Evolutionary conservation across 768 basidiomycete species (phyloP).

Genomic region (Phanerodontia chrysosporium): DNA sequence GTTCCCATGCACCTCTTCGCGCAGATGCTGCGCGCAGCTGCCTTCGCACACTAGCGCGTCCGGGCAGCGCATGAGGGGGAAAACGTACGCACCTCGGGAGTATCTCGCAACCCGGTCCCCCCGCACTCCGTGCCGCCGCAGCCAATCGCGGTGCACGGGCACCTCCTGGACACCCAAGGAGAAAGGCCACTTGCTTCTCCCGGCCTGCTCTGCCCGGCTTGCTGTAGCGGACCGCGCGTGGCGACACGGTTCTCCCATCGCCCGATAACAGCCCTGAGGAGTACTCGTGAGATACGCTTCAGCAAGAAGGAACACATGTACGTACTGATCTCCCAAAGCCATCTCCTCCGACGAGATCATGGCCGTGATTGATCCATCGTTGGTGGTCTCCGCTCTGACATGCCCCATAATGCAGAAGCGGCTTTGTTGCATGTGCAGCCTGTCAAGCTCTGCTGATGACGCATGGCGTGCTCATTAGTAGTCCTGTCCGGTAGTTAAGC

Average conservation of each 20-base stretch:
- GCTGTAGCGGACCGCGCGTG: neutral
- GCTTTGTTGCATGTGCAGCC: neutral
- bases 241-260: neutral
- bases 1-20: neutral
- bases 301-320: neutral
- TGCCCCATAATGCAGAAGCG: neutral
- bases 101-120: neutral
- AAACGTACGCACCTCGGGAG: neutral
- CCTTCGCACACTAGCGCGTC: neutral
- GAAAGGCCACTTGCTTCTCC: neutral
- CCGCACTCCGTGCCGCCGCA: neutral
- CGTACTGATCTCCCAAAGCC: neutral
- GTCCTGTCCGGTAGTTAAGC: neutral
- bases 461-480: neutral
- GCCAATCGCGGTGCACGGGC: neutral
- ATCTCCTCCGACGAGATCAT: neutral
- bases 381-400: neutral
- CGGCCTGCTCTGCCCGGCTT: neutral
- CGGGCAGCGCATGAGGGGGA: neutral
- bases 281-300: neutral
- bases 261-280: neutral
- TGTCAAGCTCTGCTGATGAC: too few relatives aligned
- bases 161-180: neutral
- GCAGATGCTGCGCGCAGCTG: neutral
- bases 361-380: neutral